Evolutionary conservation across 2,329 filamentous ascomycete species (phyloP), one percentile per base, ranked within the genome.

Genomic region (Exophiala bonariae): DNA sequence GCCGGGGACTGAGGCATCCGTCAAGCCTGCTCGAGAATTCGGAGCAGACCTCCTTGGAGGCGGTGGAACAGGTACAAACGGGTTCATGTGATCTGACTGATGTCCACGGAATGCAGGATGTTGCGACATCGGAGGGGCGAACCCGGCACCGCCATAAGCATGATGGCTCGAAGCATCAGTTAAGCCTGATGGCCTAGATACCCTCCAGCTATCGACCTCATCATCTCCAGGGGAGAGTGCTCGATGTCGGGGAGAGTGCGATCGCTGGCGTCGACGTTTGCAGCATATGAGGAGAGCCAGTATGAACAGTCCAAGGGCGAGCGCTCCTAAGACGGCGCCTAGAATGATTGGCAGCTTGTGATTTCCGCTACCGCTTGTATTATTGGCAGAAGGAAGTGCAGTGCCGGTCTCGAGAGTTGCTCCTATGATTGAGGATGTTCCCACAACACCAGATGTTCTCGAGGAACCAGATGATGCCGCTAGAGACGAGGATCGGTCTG

Each of bases 151-250:
- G 17, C 18, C 32, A 22, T 16, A 10, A 8, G 11, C 36, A 36
- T 41, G 52, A 26, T 28, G 33, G 8, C 39, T 36, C 10, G 45
- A 28, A 30, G 35, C 39, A 28, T 41, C 38, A 31, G 28, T 17
- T 11, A 26, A 16, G 37, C 23, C 33, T 18, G 47, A 48, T 14
- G 46, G 37, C 28, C 33, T 42, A 16, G 45, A 28, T 11, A 48
- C 23, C 43, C 56, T 52, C 57, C 57, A 59, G 26, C 44, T 43
- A 5, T 59, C 50, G n/a, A 58, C 41, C 41, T 58, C 57, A 17
- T 55, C 54, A 32, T 57, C 55, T 13, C 34, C 49, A n/a, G 49
- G 48, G n/a, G 49, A 50, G 3, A 57, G 46, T 13, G 53, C 50
- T n/a, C 52, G 37, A 37, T 57, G 52, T 17, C 51, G 54, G 22